These are phyloP conservation scores for Malassezia psittaci DNA, from an alignment of 1,284 basidiomycete genomes.

Conservation along the genomic window DNA sequence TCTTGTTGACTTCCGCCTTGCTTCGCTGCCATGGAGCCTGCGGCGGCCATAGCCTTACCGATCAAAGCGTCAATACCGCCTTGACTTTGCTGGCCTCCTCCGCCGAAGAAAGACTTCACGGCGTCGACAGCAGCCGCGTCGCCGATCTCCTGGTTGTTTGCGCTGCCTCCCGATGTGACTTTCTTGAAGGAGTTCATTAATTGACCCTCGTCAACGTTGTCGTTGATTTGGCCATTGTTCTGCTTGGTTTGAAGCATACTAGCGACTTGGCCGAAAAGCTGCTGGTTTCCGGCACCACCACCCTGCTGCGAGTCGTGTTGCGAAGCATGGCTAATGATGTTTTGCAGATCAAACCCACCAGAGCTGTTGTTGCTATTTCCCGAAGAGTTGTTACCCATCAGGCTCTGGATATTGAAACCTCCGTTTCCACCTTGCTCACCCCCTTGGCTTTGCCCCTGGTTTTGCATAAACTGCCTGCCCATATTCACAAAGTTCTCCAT, in stretches of 20 bases:
- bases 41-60: slow-evolving; percentile 13
- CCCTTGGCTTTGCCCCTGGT: slow-evolving; percentile 3
- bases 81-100: slow-evolving; percentile 1
- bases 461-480: slow-evolving; percentile 14
- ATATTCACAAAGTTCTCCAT: slow-evolving; percentile 21
- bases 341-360: neutral
- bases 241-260: slow-evolving; percentile 9
- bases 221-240: slow-evolving; percentile 4
- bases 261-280: slow-evolving; percentile 6
- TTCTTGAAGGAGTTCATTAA: slow-evolving; percentile 13
- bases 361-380: neutral
- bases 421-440: neutral
- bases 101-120: slow-evolving; percentile 7
- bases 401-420: neutral
- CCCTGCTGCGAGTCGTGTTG: slow-evolving; percentile 3
- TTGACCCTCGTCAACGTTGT: slow-evolving; percentile 6
- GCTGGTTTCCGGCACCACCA: neutral
- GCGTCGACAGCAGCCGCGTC: slow-evolving; percentile 13
- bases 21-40: neutral
- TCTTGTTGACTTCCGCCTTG: slow-evolving; percentile 5
- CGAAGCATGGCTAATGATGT: neutral
- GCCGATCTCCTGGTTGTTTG: slow-evolving; percentile 9
- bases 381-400: neutral
- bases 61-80: slow-evolving; percentile 7
- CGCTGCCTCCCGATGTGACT: neutral